Conservation (phyloP, 2,329 filamentous ascomycete species). For the Fusarium nanum region DNA sequence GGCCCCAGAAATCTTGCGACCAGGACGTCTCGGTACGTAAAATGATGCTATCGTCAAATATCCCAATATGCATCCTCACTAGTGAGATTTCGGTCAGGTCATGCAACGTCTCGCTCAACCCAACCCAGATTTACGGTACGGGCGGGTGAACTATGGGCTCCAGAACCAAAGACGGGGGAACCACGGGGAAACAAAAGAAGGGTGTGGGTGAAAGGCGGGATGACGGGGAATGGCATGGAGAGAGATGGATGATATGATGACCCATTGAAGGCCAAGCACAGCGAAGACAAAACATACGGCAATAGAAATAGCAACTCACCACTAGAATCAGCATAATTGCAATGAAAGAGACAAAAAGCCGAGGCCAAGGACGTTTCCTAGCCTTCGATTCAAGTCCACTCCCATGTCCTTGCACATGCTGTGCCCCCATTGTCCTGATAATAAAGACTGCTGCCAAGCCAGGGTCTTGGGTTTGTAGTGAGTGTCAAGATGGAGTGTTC, state of each 20-base stretch:
- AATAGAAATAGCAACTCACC: constrained; percentile 38
- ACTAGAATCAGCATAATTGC: constrained; percentile 35
- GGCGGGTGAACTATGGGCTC: constrained; percentile 26
- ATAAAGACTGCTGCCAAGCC: constrained; percentile 14
- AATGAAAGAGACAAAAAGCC: constrained; percentile 21
- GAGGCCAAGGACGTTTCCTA: constrained; percentile 28
- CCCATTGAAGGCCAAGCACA: constrained; percentile 18
- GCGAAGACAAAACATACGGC: constrained; percentile 6
- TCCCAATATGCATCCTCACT: constrained; percentile 7
- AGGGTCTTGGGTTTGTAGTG: constrained; percentile 4
- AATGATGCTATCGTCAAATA: constrained; percentile 30
- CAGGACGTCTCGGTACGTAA: constrained; percentile 1
- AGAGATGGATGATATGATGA: constrained; percentile 32
- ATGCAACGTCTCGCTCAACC: constrained; percentile 38
- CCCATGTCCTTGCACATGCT: constrained; percentile 17
- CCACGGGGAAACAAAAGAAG: constrained; percentile 27
- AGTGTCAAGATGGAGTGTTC: constrained; percentile 12
- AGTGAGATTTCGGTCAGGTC: constrained; percentile 39
- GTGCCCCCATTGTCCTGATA: constrained; percentile 31
- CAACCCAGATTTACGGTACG: constrained; percentile 37
- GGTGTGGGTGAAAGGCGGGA: constrained; percentile 40
- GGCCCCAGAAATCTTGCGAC: constrained; percentile 11
- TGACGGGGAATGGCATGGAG: constrained; percentile 36
- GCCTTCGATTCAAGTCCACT: constrained; percentile 21
- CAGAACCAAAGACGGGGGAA: constrained; percentile 29